Conservation (phyloP, 2,329 filamentous ascomycete species). For the Ustulina deusta region DNA sequence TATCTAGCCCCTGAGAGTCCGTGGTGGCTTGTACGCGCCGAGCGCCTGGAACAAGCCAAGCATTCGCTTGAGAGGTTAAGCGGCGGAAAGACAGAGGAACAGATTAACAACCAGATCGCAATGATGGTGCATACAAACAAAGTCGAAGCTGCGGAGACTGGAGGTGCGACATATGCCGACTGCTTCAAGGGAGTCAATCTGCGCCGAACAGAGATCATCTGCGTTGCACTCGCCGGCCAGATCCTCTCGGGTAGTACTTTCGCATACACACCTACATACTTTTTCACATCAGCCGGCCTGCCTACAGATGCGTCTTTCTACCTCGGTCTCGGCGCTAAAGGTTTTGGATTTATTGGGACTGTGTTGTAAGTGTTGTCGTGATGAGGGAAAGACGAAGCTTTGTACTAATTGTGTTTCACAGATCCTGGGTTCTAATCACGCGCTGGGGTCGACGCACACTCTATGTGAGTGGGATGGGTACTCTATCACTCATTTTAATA, state of each 20-base stretch:
- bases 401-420: slow-evolving; percentile 44
- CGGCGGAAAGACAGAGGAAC: slow-evolving; percentile 47
- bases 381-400: not conserved
- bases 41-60: slow-evolving; percentile 53
- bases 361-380: slow-evolving; percentile 49
- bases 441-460: slow-evolving; percentile 57
- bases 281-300: slow-evolving; percentile 54
- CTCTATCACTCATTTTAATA: slow-evolving; percentile 54
- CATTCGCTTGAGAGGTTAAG: slow-evolving; percentile 53
- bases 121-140: slow-evolving; percentile 61
- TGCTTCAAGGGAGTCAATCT: slow-evolving; percentile 61
- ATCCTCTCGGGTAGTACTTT: slow-evolving; percentile 53
- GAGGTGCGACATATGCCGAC: slow-evolving; percentile 59
- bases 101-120: slow-evolving; percentile 56
- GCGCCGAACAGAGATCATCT: slow-evolving; percentile 59
- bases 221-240: slow-evolving; percentile 53
- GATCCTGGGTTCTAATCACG: slow-evolving; percentile 56
- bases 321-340: slow-evolving; percentile 52
- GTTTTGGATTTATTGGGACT: slow-evolving; percentile 55
- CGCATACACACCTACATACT: slow-evolving; percentile 56
- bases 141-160: slow-evolving; percentile 56
- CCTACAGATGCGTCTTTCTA: slow-evolving; percentile 49
- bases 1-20: slow-evolving; percentile 61
- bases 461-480: slow-evolving; percentile 55
- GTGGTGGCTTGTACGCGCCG: slow-evolving; percentile 59